Evolutionary conservation across 2,329 filamentous ascomycete species (phyloP), one percentile per base, ranked within the genome.

Genomic region (Rhynchosporium graminicola): DNA sequence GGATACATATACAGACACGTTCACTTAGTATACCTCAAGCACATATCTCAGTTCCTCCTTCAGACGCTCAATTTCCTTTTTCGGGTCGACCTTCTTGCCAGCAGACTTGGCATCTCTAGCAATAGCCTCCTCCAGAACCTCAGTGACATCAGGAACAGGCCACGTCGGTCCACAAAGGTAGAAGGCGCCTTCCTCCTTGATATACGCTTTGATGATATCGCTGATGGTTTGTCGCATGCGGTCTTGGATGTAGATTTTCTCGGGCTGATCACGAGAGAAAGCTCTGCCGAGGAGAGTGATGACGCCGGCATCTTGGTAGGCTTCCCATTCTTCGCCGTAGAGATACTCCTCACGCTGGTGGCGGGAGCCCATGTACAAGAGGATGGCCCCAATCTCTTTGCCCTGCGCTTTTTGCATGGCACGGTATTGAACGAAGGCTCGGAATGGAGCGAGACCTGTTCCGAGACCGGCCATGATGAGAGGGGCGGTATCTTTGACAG

Each of bases 221-320:
- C 81, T 79, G 63, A 98, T 79, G 0, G 89, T 92, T 83, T 98
- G 84, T 62, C 95, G 84, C 95, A 99, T 99, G 69, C 93, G 87
- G 76, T 99, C 95, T 81, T 99, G 95, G 74, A 99, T 99, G 79
- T 99, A 99, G 68, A 99, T 97, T 87, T 99, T 99, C 80, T 97
- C 84, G 15, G 91, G 90, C 83, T 99, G 95, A 75, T 99, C 95
- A 75, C 95, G 89, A 63, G 91, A 96, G 83, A 99, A 99, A 48
- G 95, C 95, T 57, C 91, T 87, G 58, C 95, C 95, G 57, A 99
- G 86, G 47, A 97, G 84, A 0, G 95, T 99, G 75, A 99, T 93
- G 71, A 99, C 91, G 57, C 95, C 95, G 0, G 95, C 92, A 64
- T 93, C 94, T 74, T 95, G 86, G 78, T 99, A 99, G 0, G 95